Base-by-base conservation (phyloP, 805 yeast genomes). In the Groenewaldozyma tartarivorans region DNA sequence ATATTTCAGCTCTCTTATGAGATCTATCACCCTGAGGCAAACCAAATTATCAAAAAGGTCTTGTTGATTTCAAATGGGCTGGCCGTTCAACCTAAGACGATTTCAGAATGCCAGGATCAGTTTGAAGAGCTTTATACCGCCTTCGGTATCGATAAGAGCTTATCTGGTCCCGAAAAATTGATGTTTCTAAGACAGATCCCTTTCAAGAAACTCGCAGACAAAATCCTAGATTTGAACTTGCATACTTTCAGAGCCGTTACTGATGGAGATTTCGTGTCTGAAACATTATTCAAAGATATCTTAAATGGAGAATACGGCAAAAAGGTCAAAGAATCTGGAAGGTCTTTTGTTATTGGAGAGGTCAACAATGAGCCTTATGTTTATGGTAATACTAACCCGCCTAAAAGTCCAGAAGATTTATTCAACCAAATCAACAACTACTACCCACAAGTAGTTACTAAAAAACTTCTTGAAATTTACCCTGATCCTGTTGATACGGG, bases 1-100 rank as follows among this genome's bases (percentile, higher is more conserved):
- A 58, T 63, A 31, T 64, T 63, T 50, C 71, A 67, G 48, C 40
- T 67, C 22, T 64, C 65, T 1, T 67, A 67, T 48, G 71, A 67
- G 45, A 26, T 64, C 7, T 67, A 67, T 46, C 63, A 67, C 41
- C 66, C 68, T 6, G 59, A 63, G 24, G 68, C 29, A 3, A 35
- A 44, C 9, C 71, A 64, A 48, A 57, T 66, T 35, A 66, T 67
- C 45, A 66, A 66, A 45, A 62, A 62, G 45, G 54, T 52, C 16
- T 47, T 56, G n/a, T 58, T 58, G 43, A 53, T 58, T 40, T 65
- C 71, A 30, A 67, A 67, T 43, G 51, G 61, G 41, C 51, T 65
- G 16, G 60, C 54, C 22, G 51, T 57, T 26, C 70, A 66, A 44
- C 72, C 71, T 18, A 67, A 66, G 40, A 50, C 60, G 13, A 46